Evolutionary conservation across 192 early-diverging fungal species (phyloP), one percentile per base, ranked within the genome.

Genomic region (Chytriomyces sp.): DNA sequence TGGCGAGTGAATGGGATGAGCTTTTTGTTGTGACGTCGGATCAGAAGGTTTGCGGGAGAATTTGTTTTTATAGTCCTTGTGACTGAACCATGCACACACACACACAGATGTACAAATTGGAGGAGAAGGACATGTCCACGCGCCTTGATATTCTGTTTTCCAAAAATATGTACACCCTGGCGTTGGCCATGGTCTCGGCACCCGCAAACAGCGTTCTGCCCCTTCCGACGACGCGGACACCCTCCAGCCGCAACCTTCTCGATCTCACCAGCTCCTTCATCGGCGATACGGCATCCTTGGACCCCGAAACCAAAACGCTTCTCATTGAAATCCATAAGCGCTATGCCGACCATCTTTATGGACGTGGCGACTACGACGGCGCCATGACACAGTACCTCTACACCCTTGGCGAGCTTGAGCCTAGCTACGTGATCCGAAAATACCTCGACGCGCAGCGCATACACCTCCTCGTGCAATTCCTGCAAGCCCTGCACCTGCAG

Each of bases 401-500:
- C 28, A 99, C 97, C 0, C 93, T 99, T 44, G 92, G 93, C 0
- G 89, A 94, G 37, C 80, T 99, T 22, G 95, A 99, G 77, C 95
- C 96, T 1, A 95, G 93, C 5, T 99, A 98, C 77, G 89, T 99
- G 7, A 98, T 99, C 73, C 85, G 96, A 75, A 96, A 96, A 87
- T 98, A 92, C 78, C 77, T 97, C 55, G 95, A 96, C 74, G 97
- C 95, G 0, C 95, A 99, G 78, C 83, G 94, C 22, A 91, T 97
- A 31, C 89, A 90, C 70, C 95, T 95, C 58, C 77, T 99, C 63
- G 92, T 94, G 0, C 86, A 86, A 32, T 98, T 96, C 69, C 81
- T 99, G 49, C 92, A 98, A 81, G 90, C 90, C 49, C 81, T 99
- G 2, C 97, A 99, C 72, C 89, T 26, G n/a, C 8, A 14, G 10